Evolutionary conservation across 306 rosid genomes (phyloP).

Genomic region (Quercus robur): DNA sequence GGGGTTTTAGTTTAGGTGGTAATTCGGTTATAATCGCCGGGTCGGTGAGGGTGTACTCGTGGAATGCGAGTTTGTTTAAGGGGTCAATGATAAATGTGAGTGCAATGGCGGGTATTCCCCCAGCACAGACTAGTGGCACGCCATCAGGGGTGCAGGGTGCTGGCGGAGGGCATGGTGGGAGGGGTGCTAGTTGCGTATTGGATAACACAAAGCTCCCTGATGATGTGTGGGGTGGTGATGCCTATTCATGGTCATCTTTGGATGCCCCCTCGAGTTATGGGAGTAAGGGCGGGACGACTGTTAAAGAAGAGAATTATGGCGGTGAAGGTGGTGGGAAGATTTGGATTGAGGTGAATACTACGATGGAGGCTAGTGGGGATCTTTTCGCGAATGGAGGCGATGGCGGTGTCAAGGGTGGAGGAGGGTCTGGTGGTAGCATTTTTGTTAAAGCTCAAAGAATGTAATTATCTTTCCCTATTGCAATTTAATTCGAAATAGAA

Average conservation of each 20-base stretch:
- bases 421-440: slow-evolving; percentile 98
- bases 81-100: slow-evolving; percentile 54
- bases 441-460: slow-evolving; percentile 62
- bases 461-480: slow-evolving; percentile 40
- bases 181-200: slow-evolving; percentile 85
- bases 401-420: slow-evolving; percentile 89
- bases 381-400: slow-evolving; percentile 84
- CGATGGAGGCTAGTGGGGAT: slow-evolving; percentile 49
- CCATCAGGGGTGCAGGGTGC: slow-evolving; percentile 87
- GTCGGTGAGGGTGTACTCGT: slow-evolving; percentile 31
- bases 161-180: slow-evolving; percentile 93
- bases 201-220: slow-evolving; percentile 89
- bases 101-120: slow-evolving; percentile 77
- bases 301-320: slow-evolving; percentile 71
- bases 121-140: slow-evolving; percentile 80
- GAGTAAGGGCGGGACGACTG: slow-evolving; percentile 85
- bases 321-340: slow-evolving; percentile 97
- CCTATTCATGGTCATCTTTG: slow-evolving; percentile 76
- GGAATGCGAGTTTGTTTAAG: slow-evolving; percentile 30
- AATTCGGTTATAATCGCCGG: slow-evolving; percentile 44
- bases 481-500: not conserved
- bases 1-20: slow-evolving; percentile 49
- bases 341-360: slow-evolving; percentile 35
- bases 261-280: slow-evolving; percentile 77
- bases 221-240: slow-evolving; percentile 97